These are phyloP conservation scores for Coemansia sp. DNA, from an alignment of 192 early-diverging fungal species.

Conservation along the genomic window DNA sequence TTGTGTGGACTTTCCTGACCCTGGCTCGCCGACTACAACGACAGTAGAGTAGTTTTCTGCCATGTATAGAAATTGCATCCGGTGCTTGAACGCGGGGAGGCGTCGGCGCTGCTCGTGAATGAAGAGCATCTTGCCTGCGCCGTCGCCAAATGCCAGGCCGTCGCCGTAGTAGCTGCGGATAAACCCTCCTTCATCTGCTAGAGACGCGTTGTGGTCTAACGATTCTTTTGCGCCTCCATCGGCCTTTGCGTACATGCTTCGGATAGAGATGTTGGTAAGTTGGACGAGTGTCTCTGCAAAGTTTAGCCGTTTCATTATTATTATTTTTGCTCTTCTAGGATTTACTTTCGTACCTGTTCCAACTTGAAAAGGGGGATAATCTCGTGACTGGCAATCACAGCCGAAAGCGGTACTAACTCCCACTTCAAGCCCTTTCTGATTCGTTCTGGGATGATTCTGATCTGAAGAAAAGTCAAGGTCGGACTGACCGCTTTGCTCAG, in stretches of 20 bases:
- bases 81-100: conserved; percentile 86
- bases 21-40: conserved; percentile 90
- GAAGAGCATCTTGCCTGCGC: conserved; percentile 65
- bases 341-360: not conserved
- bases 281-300: too few species aligned
- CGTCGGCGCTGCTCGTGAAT: conserved; percentile 77
- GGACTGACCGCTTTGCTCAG: too few species aligned
- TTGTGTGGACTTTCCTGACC: conserved; percentile 96
- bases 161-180: conserved; percentile 25
- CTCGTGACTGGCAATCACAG: not conserved
- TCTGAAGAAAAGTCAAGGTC: too few species aligned
- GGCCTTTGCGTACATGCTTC: not conserved
- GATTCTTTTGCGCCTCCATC: not conserved
- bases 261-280: not conserved
- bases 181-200: conserved; percentile 16
- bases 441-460: too few species aligned
- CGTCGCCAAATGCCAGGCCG: conserved; percentile 46
- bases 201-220: not conserved
- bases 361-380: not conserved
- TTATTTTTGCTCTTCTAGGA: not conserved
- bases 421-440: too few species aligned
- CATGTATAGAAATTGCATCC: conserved; percentile 79
- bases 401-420: too few species aligned
- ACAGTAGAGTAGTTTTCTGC: conserved; percentile 78
- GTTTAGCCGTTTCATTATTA: too few species aligned